Conservation (phyloP, 2,329 filamentous ascomycete species). For the Fusarium nodosum region DNA sequence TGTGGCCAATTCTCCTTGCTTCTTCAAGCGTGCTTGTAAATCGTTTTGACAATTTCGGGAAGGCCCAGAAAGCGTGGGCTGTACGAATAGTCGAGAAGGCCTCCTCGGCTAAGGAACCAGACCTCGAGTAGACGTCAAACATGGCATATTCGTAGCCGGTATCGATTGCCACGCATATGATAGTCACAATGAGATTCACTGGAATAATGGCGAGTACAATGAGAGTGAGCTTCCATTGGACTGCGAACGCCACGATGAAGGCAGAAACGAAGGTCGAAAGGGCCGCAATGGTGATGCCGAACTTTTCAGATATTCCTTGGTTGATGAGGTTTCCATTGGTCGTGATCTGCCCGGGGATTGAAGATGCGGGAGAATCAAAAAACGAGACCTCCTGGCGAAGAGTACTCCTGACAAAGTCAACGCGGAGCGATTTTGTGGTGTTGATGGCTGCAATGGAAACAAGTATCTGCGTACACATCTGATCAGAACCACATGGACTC, state of each 20-base stretch:
- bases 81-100: slow-evolving; percentile 63
- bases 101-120: slow-evolving; percentile 63
- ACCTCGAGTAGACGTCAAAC: slow-evolving; percentile 59
- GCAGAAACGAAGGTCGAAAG: slow-evolving; percentile 57
- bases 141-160: slow-evolving; percentile 60
- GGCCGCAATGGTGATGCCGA: slow-evolving; percentile 59
- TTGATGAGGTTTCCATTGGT: slow-evolving; percentile 63
- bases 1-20: slow-evolving; percentile 56
- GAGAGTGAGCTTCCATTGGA: slow-evolving; percentile 60
- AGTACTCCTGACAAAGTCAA: slow-evolving; percentile 56
- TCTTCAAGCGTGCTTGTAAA: slow-evolving; percentile 60
- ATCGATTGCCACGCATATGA: slow-evolving; percentile 57
- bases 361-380: slow-evolving; percentile 64
- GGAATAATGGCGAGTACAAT: slow-evolving; percentile 62
- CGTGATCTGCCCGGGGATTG: slow-evolving; percentile 62
- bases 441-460: slow-evolving; percentile 57
- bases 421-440: slow-evolving; percentile 55
- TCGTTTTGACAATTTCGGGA: slow-evolving; percentile 58
- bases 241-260: slow-evolving; percentile 58
- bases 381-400: slow-evolving; percentile 67
- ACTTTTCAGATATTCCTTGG: slow-evolving; percentile 61
- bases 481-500: not conserved
- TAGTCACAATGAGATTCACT: slow-evolving; percentile 58
- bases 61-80: slow-evolving; percentile 65
- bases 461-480: slow-evolving; percentile 47